Conservation (phyloP, 768 basidiomycete genomes). For the Pisolithus albus region DNA sequence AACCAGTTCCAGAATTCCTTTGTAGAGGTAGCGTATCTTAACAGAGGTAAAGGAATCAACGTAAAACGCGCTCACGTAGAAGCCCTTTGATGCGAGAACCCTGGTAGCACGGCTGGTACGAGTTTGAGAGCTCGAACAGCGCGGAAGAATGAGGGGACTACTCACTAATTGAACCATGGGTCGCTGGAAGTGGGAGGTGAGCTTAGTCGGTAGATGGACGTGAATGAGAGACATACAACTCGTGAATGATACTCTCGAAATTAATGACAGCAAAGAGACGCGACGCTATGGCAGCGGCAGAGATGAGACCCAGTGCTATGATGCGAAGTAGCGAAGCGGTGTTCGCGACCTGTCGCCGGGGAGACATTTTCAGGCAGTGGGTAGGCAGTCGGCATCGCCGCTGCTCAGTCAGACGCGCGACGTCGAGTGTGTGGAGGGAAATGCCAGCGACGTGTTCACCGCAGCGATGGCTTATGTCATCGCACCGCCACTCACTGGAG, state of each 20-base stretch:
- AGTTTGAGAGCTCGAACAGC: neutral
- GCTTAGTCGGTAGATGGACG: neutral
- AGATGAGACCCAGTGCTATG: slow-evolving; percentile 84
- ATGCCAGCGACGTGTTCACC: too few species aligned
- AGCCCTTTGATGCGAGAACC: slow-evolving; percentile 86
- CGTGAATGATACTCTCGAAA: slow-evolving; percentile 99
- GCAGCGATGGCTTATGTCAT: too few species aligned
- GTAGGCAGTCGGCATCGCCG: slow-evolving; percentile 70
- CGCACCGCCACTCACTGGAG: too few species aligned
- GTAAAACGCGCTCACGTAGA: slow-evolving; percentile 62
- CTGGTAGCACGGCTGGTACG: slow-evolving; percentile 77
- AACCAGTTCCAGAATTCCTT: slow-evolving; percentile 99
- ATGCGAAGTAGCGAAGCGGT: slow-evolving; percentile 89
- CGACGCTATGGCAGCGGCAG: slow-evolving; percentile 90
- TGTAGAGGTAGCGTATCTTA: slow-evolving; percentile 1
- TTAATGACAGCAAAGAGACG: slow-evolving; percentile 96
- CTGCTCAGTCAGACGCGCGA: slow-evolving; percentile 5
- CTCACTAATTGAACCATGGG: slow-evolving; percentile 99
- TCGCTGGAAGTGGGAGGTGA: slow-evolving; percentile 47
- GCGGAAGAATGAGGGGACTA: slow-evolving; percentile 11
- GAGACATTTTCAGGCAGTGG: slow-evolving; percentile 66
- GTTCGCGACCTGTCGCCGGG: slow-evolving; percentile 68
- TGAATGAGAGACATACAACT: slow-evolving; percentile 64
- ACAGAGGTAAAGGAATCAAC: neutral
- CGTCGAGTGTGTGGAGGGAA: too few species aligned